Conservation (phyloP, 106 monocot species). For the Dioscorea dumetorum region DNA sequence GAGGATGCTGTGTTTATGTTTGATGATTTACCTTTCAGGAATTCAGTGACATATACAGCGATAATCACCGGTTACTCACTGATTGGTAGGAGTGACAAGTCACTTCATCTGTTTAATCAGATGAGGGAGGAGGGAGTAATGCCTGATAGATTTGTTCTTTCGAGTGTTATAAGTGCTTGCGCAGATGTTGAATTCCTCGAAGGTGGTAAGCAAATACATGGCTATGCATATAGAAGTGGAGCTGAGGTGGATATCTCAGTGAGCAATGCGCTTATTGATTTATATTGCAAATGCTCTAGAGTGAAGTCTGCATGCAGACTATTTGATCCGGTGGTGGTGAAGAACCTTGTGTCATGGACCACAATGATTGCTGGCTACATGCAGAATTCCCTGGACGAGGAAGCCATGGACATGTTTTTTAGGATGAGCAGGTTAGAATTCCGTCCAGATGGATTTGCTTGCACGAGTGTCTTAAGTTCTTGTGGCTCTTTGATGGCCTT, state of each 20-base stretch:
- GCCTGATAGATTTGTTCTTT: conserved; percentile 66
- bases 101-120: conserved; percentile 40
- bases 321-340: conserved; percentile 45
- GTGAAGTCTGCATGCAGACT: conserved; percentile 38
- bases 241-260: conserved; percentile 60
- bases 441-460: conserved; percentile 73
- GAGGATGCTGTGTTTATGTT: conserved; percentile 45
- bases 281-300: conserved; percentile 66
- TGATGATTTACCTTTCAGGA: conserved; percentile 44
- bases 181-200: conserved; percentile 39
- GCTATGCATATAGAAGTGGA: conserved; percentile 43
- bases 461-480: conserved; percentile 70
- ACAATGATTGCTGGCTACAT: conserved; percentile 84
- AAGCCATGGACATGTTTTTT: conserved; percentile 43
- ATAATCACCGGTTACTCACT: conserved; percentile 59
- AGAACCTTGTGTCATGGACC: conserved; percentile 85
- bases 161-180: conserved; percentile 69
- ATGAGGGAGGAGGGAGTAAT: conserved; percentile 39
- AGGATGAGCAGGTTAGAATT: conserved; percentile 51
- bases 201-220: conserved; percentile 71
- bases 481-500: conserved; percentile 60
- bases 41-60: conserved; percentile 74
- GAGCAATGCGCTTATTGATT: conserved; percentile 73
- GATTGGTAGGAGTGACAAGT: conserved; percentile 28
- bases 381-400: conserved; percentile 63